Evolutionary conservation across 352 stramenopile genomes (phyloP).

Genomic region (Phytophthora cryptogea): DNA sequence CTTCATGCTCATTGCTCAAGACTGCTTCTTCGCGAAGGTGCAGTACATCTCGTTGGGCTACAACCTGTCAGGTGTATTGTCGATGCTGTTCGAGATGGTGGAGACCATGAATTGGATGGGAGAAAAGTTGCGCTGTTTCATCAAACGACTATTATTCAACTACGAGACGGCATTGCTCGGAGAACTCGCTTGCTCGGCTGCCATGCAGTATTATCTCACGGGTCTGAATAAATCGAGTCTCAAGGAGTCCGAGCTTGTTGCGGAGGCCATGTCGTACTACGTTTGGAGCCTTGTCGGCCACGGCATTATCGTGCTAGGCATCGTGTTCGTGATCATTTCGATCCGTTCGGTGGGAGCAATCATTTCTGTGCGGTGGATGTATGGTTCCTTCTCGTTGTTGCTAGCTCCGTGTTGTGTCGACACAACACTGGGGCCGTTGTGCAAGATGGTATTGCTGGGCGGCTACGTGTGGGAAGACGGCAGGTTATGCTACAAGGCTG

Average conservation of each 20-base stretch:
- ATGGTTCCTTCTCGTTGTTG: slow-evolving; percentile 12
- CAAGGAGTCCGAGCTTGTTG: slow-evolving; percentile 9
- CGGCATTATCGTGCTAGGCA: slow-evolving; percentile 30
- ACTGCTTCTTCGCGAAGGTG: slow-evolving; percentile 34
- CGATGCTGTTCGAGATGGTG: slow-evolving; percentile 35
- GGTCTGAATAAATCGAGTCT: slow-evolving; percentile 33
- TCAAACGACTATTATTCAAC: slow-evolving; percentile 38
- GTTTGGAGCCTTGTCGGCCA: slow-evolving; percentile 32
- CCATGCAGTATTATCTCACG: slow-evolving; percentile 36
- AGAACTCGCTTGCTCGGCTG: slow-evolving; percentile 19
- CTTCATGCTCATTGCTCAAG: slow-evolving; percentile 38
- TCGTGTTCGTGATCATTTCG: slow-evolving; percentile 25
- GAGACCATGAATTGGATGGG: slow-evolving; percentile 32
- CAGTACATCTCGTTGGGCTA: slow-evolving; percentile 42
- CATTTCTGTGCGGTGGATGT: slow-evolving; percentile 11
- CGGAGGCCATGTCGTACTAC: slow-evolving; percentile 34
- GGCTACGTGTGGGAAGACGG: slow-evolving; percentile 33
- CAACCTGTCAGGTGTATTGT: slow-evolving; percentile 32
- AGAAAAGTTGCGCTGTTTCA: slow-evolving; percentile 18
- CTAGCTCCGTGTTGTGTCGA: slow-evolving; percentile 23
- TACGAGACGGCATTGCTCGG: slow-evolving; percentile 35
- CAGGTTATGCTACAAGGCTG: slow-evolving; percentile 24
- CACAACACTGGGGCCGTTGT: slow-evolving; percentile 12
- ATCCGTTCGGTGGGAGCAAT: slow-evolving; percentile 27
- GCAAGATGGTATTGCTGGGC: slow-evolving; percentile 29